Base-by-base conservation (phyloP, 345 rosid species). In the Luvunga scandens region DNA sequence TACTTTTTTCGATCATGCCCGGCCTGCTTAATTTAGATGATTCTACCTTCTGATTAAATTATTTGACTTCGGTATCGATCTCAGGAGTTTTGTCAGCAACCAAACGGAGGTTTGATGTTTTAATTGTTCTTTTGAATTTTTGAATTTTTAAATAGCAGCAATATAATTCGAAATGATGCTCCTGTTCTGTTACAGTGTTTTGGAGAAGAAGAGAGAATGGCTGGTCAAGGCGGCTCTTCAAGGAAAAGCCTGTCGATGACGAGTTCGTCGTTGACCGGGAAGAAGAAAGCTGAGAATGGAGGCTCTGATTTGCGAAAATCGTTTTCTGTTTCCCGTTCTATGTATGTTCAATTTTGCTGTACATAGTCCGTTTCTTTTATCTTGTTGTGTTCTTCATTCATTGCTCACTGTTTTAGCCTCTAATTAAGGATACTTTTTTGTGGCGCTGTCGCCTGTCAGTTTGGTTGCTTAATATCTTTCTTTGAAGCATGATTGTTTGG, bases 191-290 rank as follows among this genome's bases (percentile, higher is more conserved):
- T 39, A 30, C 10, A 64, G 71, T 16, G 38, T 24, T 53, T 76
- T 34, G 64, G 33, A 55, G 65, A 55, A 5, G 64, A 75, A 27
- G 80, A 39, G 84, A 39, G 84, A 74, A 97, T 97, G 99, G 88
- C 94, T 7, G 88, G 90, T 85, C 94, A 91, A 81, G 88, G 88
- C 48, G 92, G 93, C 71, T 81, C 97, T 50, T 88, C 95, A 39
- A 87, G 98, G 84, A 89, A 84, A 75, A 91, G 91, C 69, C n/a
- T 86, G 66, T 85, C 97, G 56, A 33, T 84, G 61, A 60, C 90
- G 55, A 88, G 66, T 77, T 80, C 88, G 0, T 88, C 92, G 9
- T 36, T 75, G 28, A 81, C 73, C 39, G 87, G 85, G 53, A 91
- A 83, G 89, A 97, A 88, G 84, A 93, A 88, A 75, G 36, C 86